phyloP scores from a whole-genome alignment of 208 protist genomes.

The Crithidia mellificae region DNA sequence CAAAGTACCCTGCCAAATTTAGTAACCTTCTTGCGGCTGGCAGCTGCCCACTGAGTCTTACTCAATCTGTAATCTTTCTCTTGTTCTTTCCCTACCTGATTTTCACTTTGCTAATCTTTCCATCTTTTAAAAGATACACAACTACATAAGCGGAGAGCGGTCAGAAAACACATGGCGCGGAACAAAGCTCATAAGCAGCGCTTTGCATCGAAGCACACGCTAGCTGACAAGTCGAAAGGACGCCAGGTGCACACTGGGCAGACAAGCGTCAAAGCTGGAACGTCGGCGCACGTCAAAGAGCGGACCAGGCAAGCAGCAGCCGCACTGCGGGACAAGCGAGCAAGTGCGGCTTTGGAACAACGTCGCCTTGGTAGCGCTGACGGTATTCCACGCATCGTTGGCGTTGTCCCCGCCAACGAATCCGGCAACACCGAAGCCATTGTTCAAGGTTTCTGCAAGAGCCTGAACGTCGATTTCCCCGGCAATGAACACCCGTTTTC shows the following conservation, averaged over 20 bases:
- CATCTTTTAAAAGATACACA: too few species aligned
- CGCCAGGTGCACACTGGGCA: slow-evolving; percentile 49
- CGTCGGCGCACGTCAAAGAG: slow-evolving; percentile 53
- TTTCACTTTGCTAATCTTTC: neutral
- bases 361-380: slow-evolving; percentile 51
- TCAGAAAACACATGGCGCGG: slow-evolving; percentile 72
- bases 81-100: too few species aligned
- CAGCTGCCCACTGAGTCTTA: too few species aligned
- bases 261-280: slow-evolving; percentile 45
- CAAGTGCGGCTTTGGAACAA: slow-evolving; percentile 45
- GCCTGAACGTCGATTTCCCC: slow-evolving; percentile 42
- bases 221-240: slow-evolving; percentile 67
- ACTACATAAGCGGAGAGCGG: too few species aligned
- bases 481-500: slow-evolving; percentile 56
- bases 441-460: slow-evolving; percentile 55
- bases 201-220: slow-evolving; percentile 51
- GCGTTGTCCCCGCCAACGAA: slow-evolving; percentile 83
- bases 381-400: slow-evolving; percentile 69
- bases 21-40: too few species aligned
- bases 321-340: slow-evolving; percentile 52
- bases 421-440: slow-evolving; percentile 79
- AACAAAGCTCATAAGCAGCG: slow-evolving; percentile 75
- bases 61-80: too few species aligned
- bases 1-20: too few species aligned
- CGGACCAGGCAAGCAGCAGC: slow-evolving; percentile 47